Percentiles rank a stretch among this genome's conserved stretches.
phyloP scores from a whole-genome alignment of 1,139 yeast species.

The Zygosaccharomyces sapae region DNA sequence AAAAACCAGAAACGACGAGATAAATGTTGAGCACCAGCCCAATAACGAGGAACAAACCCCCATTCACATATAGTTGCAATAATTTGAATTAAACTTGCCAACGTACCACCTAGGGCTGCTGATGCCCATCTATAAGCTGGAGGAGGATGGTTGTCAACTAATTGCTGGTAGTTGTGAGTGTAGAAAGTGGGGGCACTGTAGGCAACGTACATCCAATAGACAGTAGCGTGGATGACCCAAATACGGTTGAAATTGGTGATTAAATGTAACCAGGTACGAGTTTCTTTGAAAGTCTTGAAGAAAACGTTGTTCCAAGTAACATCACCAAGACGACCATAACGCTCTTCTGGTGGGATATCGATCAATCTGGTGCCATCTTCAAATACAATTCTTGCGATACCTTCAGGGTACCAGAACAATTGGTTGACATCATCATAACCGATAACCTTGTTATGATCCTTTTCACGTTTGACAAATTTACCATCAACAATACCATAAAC shows the following conservation, averaged over 20 bases:
- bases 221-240: conserved; percentile 87
- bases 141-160: conserved; percentile 76
- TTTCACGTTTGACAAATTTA: conserved; percentile 94
- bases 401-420: conserved; percentile 98
- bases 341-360: conserved; percentile 84
- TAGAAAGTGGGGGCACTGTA: conserved; percentile 89
- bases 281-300: conserved; percentile 93
- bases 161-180: conserved; percentile 80
- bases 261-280: conserved; percentile 97
- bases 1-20: conserved; percentile 80
- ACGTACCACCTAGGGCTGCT: conserved; percentile 85
- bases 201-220: conserved; percentile 93
- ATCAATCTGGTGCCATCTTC: conserved; percentile 90
- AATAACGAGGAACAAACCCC: conserved; percentile 93
- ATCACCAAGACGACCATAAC: conserved; percentile 86
- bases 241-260: conserved; percentile 95
- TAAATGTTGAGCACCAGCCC: conserved; percentile 99
- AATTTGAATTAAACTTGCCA: conserved; percentile 78
- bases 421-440: conserved; percentile 99
- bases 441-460: conserved; percentile 87
- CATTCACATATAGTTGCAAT: conserved; percentile 88
- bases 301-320: conserved; percentile 89
- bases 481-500: conserved; percentile 94
- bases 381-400: conserved; percentile 85
- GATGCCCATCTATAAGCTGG: conserved; percentile 91